A percentile compares a stretch with the other conserved stretches of the same genome.
These are phyloP conservation scores for Globisporangium radiosum DNA, from an alignment of 352 stramenopile genomes.

Conservation along the genomic window DNA sequence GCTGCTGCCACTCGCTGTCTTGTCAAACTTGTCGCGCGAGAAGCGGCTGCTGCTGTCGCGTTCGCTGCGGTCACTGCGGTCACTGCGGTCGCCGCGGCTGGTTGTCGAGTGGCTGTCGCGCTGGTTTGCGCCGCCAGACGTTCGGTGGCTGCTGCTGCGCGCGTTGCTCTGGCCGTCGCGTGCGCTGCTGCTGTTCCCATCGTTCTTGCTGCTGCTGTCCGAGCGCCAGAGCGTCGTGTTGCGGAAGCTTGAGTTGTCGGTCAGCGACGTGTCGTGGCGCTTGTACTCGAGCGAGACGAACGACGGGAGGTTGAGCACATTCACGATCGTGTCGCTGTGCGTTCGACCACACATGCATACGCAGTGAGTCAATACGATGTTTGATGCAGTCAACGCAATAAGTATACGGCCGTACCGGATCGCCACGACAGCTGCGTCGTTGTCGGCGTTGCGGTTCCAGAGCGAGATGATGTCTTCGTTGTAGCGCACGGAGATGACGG, in stretches of 20 bases:
- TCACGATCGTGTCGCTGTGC: constrained; percentile 80
- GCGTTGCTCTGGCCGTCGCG: constrained; percentile 12
- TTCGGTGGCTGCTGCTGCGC: constrained; percentile 13
- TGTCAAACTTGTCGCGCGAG: constrained; percentile 36
- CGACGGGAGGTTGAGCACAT: constrained; percentile 86
- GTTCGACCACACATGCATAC: not conserved
- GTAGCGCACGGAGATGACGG: constrained; percentile 88
- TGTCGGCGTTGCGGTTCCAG: constrained; percentile 92
- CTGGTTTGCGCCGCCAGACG: constrained; percentile 9
- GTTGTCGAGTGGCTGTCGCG: constrained; percentile 8
- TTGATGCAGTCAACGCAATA: not conserved
- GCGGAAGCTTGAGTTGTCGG: constrained; percentile 73
- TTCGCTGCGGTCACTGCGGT: not conserved
- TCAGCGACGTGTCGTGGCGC: constrained; percentile 83
- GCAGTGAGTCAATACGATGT: too few species aligned
- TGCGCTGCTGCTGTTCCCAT: constrained; percentile 24
- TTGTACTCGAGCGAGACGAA: constrained; percentile 92
- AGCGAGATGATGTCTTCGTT: constrained; percentile 93
- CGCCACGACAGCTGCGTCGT: constrained; percentile 83
- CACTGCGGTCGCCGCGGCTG: constrained; percentile 12
- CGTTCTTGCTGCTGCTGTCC: constrained; percentile 34
- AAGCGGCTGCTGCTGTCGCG: constrained; percentile 36
- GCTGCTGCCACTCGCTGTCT: constrained; percentile 13
- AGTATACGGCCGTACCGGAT: constrained; percentile 41
- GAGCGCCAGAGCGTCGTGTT: constrained; percentile 77